phyloP scores from a whole-genome alignment of 495 filamentous ascomycete species.

The Daldinia grandis region DNA sequence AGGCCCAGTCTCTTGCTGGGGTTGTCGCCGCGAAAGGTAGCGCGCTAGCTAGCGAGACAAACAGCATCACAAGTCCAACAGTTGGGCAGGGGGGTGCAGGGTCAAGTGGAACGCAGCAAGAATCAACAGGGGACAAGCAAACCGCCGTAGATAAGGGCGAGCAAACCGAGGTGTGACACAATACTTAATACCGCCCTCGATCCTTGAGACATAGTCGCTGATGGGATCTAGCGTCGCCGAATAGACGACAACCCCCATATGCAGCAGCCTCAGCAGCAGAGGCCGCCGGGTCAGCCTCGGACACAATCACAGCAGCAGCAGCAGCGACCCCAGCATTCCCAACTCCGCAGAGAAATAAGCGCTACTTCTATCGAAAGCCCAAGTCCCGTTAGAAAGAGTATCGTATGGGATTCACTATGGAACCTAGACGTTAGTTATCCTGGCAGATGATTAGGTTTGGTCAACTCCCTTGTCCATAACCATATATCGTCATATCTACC shows the following conservation, averaged over 20 bases:
- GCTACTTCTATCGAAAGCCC: slow-evolving; percentile 43
- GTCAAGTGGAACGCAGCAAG: slow-evolving; percentile 32
- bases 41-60: slow-evolving; percentile 59
- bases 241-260: slow-evolving; percentile 24
- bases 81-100: slow-evolving; percentile 30
- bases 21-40: slow-evolving; percentile 51
- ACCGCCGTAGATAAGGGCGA: slow-evolving; percentile 31
- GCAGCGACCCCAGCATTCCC: slow-evolving; percentile 25
- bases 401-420: slow-evolving; percentile 66
- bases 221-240: slow-evolving; percentile 43
- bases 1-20: slow-evolving; percentile 61
- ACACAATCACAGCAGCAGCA: slow-evolving; percentile 31
- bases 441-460: slow-evolving; percentile 35
- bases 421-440: slow-evolving; percentile 57
- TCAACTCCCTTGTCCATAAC: neutral
- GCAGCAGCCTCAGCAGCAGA: slow-evolving; percentile 24
- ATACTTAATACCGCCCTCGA: slow-evolving; percentile 44
- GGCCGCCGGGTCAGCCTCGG: slow-evolving; percentile 26
- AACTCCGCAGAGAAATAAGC: slow-evolving; percentile 48
- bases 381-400: slow-evolving; percentile 51
- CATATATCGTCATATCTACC: slow-evolving; percentile 1
- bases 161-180: slow-evolving; percentile 46
- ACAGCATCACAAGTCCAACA: slow-evolving; percentile 56
- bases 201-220: slow-evolving; percentile 44
- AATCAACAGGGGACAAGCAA: slow-evolving; percentile 18